Percentiles rank a stretch among this genome's conserved stretches.
Conservation (phyloP, 192 early-diverging fungal genomes). For the Coemansia sp. region DNA sequence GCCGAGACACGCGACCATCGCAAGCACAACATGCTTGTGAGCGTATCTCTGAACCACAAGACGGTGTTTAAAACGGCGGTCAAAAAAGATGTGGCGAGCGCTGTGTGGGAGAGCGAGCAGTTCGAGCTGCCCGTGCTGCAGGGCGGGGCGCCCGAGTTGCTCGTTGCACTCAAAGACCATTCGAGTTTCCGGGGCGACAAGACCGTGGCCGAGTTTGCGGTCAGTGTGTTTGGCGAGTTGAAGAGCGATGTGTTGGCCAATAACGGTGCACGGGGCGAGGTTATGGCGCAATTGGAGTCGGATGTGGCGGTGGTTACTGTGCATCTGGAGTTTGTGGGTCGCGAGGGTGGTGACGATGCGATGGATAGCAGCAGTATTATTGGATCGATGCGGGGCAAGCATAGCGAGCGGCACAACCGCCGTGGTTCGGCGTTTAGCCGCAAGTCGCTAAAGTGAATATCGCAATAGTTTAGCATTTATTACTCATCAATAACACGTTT, state of each 20-base stretch:
- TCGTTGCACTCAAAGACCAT: slow-evolving; percentile 43
- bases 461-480: neutral
- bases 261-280: slow-evolving; percentile 12
- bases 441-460: slow-evolving; percentile 34
- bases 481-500: neutral
- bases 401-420: slow-evolving; percentile 39
- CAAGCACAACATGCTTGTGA: slow-evolving; percentile 43
- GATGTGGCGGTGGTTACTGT: slow-evolving; percentile 17
- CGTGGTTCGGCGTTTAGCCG: slow-evolving; percentile 46
- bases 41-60: slow-evolving; percentile 44
- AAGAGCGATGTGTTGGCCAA: slow-evolving; percentile 30
- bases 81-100: slow-evolving; percentile 37
- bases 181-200: slow-evolving; percentile 54
- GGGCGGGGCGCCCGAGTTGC: slow-evolving; percentile 32
- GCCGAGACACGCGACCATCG: slow-evolving; percentile 19
- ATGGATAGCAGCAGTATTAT: slow-evolving; percentile 32
- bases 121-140: slow-evolving; percentile 42
- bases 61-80: slow-evolving; percentile 50
- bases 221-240: slow-evolving; percentile 37
- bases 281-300: slow-evolving; percentile 9
- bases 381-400: slow-evolving; percentile 21
- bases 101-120: slow-evolving; percentile 26
- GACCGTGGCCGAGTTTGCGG: slow-evolving; percentile 26
- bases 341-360: slow-evolving; percentile 16
- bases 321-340: slow-evolving; percentile 25